A percentile compares a stretch with the other conserved stretches of the same genome.
phyloP scores from a whole-genome alignment of 1,139 yeast genomes.

The Wickerhamomyces sp. region DNA sequence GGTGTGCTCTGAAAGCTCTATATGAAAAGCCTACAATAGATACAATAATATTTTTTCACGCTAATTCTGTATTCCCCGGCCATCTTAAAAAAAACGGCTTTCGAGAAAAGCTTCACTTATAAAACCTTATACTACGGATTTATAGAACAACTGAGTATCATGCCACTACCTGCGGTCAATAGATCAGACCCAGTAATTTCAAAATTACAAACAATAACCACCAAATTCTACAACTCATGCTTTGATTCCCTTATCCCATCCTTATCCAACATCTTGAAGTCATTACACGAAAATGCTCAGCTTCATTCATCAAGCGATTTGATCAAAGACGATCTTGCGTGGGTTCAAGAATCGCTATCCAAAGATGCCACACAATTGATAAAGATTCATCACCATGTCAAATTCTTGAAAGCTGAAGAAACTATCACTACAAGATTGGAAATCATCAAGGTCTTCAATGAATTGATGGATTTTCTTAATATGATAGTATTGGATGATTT shows the following conservation, averaged over 20 bases:
- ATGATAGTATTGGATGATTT: constrained; percentile 18
- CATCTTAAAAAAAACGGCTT: too few species aligned
- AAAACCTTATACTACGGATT: too few species aligned
- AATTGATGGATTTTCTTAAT: constrained; percentile 17
- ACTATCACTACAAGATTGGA: constrained; percentile 20
- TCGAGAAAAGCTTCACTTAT: too few species aligned
- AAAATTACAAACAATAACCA: constrained; percentile 4
- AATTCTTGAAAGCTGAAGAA: constrained; percentile 21
- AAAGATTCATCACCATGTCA: constrained; percentile 15
- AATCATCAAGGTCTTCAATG: constrained; percentile 15
- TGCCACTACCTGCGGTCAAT: constrained; percentile 9
- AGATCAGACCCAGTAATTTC: constrained; percentile 5
- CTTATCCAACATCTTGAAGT: constrained; percentile 2
- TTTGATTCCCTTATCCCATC: constrained; percentile 5
- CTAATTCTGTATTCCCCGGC: neutral
- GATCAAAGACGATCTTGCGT: constrained; percentile 16
- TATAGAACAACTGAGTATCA: too few species aligned
- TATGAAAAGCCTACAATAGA: too few species aligned
- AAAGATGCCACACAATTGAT: constrained; percentile 11
- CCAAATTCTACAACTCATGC: constrained; percentile 4
- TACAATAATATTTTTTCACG: neutral
- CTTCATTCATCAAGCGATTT: neutral
- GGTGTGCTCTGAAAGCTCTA: neutral
- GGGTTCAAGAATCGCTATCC: constrained; percentile 17
- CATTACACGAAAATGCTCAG: neutral